Conservation (phyloP, 2,329 filamentous ascomycete species). For the Fusarium transvaalense region DNA sequence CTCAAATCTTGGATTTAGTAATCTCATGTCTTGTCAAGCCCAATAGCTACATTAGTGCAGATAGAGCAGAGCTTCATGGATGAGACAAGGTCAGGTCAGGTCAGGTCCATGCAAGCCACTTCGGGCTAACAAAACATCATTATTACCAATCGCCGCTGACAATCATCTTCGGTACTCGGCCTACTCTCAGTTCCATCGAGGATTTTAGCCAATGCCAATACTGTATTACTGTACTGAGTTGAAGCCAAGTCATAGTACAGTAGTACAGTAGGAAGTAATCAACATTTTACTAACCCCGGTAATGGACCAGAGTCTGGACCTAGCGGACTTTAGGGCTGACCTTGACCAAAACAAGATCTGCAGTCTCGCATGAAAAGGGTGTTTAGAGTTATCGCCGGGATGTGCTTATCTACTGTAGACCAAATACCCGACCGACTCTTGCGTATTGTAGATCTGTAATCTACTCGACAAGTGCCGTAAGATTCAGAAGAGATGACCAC, state of each 20-base stretch:
- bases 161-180: conserved; percentile 27
- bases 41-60: neutral
- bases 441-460: neutral
- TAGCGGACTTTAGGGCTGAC: conserved; percentile 46
- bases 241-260: neutral
- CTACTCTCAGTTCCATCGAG: neutral
- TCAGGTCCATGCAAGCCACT: conserved; percentile 9
- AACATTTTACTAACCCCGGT: neutral
- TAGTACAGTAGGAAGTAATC: neutral
- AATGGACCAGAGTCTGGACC: conserved; percentile 25
- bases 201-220: neutral
- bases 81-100: neutral
- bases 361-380: neutral
- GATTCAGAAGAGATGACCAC: conserved; percentile 7
- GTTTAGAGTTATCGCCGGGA: conserved; percentile 45
- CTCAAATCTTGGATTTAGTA: conserved; percentile 16
- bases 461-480: neutral
- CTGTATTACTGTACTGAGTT: neutral
- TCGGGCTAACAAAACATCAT: conserved; percentile 33
- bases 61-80: neutral
- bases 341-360: conserved; percentile 1
- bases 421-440: too few species aligned
- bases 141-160: conserved; percentile 44
- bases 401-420: neutral
- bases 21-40: neutral